Conservation (phyloP, 176 grass and related monocot species). For the Leersia perrieri region DNA sequence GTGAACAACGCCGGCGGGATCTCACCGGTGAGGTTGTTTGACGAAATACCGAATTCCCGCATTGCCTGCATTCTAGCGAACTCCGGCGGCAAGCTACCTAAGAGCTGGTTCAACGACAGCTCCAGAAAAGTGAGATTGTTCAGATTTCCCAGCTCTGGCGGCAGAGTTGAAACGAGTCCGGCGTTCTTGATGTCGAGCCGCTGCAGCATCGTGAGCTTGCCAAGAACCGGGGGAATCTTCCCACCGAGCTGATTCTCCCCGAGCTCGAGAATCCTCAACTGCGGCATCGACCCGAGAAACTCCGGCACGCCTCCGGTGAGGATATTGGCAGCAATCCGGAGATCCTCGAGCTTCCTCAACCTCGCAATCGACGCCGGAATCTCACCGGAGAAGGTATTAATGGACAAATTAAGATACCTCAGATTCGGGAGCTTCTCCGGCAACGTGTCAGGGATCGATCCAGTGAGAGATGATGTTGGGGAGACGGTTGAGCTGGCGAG, state of each 20-base stretch:
- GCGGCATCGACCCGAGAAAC: conserved; percentile 30
- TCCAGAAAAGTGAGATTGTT: conserved; percentile 8
- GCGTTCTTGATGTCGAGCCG: neutral
- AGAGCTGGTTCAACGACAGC: conserved; percentile 4
- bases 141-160: conserved; percentile 24
- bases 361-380: conserved; percentile 44
- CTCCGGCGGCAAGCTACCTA: conserved; percentile 34
- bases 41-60: conserved; percentile 53
- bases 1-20: conserved; percentile 35
- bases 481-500: conserved; percentile 55
- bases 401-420: conserved; percentile 45
- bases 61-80: conserved; percentile 48
- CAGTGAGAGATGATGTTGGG: conserved; percentile 33
- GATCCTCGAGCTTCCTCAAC: conserved; percentile 46
- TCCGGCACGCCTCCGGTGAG: conserved; percentile 15
- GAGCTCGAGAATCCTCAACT: conserved; percentile 39
- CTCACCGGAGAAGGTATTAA: conserved; percentile 43
- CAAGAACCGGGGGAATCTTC: neutral
- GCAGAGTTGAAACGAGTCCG: conserved; percentile 28
- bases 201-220: conserved; percentile 30
- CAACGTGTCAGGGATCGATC: conserved; percentile 36
- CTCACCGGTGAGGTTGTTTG: conserved; percentile 41
- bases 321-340: conserved; percentile 23
- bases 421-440: conserved; percentile 49
- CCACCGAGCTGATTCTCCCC: conserved; percentile 21